A percentile compares a stretch with the other conserved stretches of the same genome.
These are phyloP conservation scores for Sporodiniella umbellata DNA, from an alignment of 371 early-diverging fungal species.

Conservation along the genomic window DNA sequence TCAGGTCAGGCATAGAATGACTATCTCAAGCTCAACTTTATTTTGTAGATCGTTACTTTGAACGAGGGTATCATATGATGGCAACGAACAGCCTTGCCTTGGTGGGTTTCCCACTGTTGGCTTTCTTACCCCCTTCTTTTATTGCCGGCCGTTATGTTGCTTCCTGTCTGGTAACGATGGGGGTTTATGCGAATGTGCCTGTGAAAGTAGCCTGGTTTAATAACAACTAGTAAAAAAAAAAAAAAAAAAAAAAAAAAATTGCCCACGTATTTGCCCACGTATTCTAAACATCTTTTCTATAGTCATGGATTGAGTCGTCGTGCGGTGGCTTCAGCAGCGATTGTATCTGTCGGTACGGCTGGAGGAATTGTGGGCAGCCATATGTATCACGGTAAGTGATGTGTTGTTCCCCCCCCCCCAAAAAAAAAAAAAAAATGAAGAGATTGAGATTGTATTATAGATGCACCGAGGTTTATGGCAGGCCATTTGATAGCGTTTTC, in stretches of 20 bases:
- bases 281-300: not conserved
- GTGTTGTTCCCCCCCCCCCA: no score
- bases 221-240: slow-evolving; percentile 35
- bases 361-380: slow-evolving; percentile 38
- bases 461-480: slow-evolving; percentile 22
- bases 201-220: slow-evolving; percentile 39
- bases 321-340: slow-evolving; percentile 33
- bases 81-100: slow-evolving; percentile 17
- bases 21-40: no score
- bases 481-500: slow-evolving; percentile 30
- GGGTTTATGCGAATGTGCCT: slow-evolving; percentile 34
- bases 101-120: slow-evolving; percentile 26
- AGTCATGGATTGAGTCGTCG: slow-evolving; percentile 36
- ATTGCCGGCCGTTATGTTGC: slow-evolving; percentile 18
- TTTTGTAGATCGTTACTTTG: slow-evolving; percentile 20
- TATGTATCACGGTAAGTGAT: slow-evolving; percentile 27
- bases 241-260: no score
- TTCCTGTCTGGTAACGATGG: slow-evolving; percentile 25
- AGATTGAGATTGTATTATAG: slow-evolving; percentile 5
- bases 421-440: not conserved
- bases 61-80: slow-evolving; percentile 30
- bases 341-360: slow-evolving; percentile 34
- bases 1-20: no score
- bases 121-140: slow-evolving; percentile 13
- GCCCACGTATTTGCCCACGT: no score